Evolutionary conservation across 2,329 filamentous ascomycete species (phyloP).

Genomic region (Aschersonia sp.): DNA sequence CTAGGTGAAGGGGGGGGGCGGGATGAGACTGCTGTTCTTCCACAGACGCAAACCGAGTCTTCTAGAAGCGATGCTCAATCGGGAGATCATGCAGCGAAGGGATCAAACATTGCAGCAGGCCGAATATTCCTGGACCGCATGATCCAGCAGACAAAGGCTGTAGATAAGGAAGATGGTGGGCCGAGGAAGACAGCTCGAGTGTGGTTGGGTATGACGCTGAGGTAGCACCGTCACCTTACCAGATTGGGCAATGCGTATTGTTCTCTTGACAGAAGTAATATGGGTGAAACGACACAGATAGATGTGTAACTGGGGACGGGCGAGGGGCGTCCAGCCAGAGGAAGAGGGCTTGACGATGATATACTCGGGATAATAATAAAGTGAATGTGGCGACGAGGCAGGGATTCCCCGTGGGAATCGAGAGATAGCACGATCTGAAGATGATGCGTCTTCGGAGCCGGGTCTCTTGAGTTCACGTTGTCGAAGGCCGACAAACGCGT

Average conservation of each 20-base stretch:
- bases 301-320: background rate
- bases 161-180: background rate
- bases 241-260: background rate
- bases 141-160: background rate
- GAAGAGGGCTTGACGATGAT: background rate
- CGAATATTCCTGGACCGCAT: background rate
- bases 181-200: background rate
- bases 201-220: background rate
- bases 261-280: background rate
- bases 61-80: background rate
- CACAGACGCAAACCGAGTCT: too few species aligned
- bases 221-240: background rate
- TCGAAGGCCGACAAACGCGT: too few species aligned
- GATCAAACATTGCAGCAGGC: background rate
- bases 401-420: too few species aligned
- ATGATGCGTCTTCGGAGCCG: too few species aligned
- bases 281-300: background rate
- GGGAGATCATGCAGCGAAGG: background rate
- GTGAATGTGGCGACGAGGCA: background rate
- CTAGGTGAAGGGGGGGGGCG: too few species aligned
- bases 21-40: too few species aligned
- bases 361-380: background rate
- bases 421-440: too few species aligned
- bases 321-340: background rate
- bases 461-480: background rate